Conservation (phyloP, 768 basidiomycete species). For the Rubroboletus satanas region DNA sequence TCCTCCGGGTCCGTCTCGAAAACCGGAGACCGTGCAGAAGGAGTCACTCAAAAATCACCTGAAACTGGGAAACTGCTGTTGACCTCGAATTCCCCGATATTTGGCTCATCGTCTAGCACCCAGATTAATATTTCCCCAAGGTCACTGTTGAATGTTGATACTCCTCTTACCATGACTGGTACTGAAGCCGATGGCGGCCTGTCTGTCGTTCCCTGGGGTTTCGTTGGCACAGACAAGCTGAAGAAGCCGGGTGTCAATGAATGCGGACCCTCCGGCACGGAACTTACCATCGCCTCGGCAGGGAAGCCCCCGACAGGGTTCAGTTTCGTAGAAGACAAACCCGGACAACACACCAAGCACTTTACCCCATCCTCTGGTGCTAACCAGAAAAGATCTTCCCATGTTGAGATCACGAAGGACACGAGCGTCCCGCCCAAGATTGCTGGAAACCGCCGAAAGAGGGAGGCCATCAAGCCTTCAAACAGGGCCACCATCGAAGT, state of each 20-base stretch:
- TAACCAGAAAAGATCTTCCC: not conserved
- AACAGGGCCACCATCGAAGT: conserved; percentile 3
- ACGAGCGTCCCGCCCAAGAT: conserved; percentile 8
- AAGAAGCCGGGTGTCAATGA: not conserved
- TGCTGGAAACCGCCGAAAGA: conserved; percentile 27
- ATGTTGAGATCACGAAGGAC: conserved; percentile 1
- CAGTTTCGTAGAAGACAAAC: not conserved
- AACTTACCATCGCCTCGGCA: not conserved
- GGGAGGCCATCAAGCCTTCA: conserved; percentile 12
- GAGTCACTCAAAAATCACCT: not conserved
- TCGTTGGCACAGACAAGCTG: not conserved
- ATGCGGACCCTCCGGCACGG: not conserved
- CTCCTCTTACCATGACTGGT: not conserved
- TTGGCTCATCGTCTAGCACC: conserved; percentile 13
- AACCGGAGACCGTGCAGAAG: not conserved
- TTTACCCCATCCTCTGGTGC: not conserved
- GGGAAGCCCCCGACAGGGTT: not conserved
- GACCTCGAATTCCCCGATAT: conserved; percentile 7
- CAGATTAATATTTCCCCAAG: conserved; percentile 12
- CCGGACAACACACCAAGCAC: not conserved
- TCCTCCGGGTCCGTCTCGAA: not conserved
- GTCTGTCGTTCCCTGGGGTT: not conserved
- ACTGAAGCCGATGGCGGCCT: not conserved
- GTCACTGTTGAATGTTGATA: conserved; percentile 1
- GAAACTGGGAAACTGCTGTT: not conserved